phyloP scores from a whole-genome alignment of 768 basidiomycete species.

The Macrolepiota dolichaula region DNA sequence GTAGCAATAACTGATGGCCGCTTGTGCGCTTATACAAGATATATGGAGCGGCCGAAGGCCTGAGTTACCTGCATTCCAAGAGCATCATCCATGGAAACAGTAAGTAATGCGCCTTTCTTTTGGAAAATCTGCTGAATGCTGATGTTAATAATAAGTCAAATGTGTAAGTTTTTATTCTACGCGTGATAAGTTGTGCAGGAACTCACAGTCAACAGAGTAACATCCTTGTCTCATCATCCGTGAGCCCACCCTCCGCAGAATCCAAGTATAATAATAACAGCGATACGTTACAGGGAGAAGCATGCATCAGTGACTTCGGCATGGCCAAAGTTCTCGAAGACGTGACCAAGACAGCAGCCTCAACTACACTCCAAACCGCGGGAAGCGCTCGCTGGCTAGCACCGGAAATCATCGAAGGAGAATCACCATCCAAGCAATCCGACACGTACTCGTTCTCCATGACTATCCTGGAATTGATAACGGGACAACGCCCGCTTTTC shows the following conservation, averaged over 20 bases:
- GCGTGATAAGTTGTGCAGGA: background rate
- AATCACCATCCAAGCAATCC: conserved; percentile 40
- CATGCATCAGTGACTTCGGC: conserved; percentile 62
- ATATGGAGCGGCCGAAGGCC: conserved; percentile 49
- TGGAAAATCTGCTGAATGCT: background rate
- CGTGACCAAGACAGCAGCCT: conserved; percentile 44
- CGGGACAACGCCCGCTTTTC: conserved; percentile 47
- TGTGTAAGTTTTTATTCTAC: conserved; percentile 44
- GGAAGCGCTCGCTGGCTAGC: conserved; percentile 58
- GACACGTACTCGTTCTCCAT: conserved; percentile 62
- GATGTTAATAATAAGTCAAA: conserved; percentile 40
- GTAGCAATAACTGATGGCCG: background rate
- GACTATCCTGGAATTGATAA: conserved; percentile 57
- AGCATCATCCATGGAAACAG: conserved; percentile 59
- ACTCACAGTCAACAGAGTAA: conserved; percentile 38
- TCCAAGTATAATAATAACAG: background rate
- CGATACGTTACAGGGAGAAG: conserved; percentile 34
- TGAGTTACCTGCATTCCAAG: conserved; percentile 52
- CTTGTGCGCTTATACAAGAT: conserved; percentile 30
- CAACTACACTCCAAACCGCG: conserved; percentile 37
- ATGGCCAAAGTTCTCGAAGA: conserved; percentile 60
- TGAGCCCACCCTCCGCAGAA: conserved; percentile 17
- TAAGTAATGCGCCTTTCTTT: conserved; percentile 26
- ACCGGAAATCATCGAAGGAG: conserved; percentile 51
- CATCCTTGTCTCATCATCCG: conserved; percentile 53